Evolutionary conservation across 139 green algal genomes (phyloP), one percentile per base, ranked within the genome.

Genomic region (Edaphochlamys debaryana): DNA sequence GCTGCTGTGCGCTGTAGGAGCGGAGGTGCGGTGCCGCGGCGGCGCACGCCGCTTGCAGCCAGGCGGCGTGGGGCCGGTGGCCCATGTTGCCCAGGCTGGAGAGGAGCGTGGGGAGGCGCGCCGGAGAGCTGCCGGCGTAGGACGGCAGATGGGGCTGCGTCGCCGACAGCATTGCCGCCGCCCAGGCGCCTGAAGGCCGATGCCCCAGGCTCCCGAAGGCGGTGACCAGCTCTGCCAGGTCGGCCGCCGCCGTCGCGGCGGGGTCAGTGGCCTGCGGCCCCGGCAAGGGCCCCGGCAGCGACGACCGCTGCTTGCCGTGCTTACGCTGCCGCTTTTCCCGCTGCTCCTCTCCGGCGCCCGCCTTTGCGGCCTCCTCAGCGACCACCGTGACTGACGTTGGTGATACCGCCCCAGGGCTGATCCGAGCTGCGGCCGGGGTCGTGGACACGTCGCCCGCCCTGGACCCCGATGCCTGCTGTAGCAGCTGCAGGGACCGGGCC

Each of bases 151-250:
- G 36, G 7, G 32, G 50, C 45, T 45, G 60, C 29, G 60, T 84
- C 13, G 77, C 70, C 34, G 50, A 36, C 40, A 84, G 52, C 40
- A 69, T 82, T 41, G 63, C 71, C 4, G 34, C 60, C 8, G 64
- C 67, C 86, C 86, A 90, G 23, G 76, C 50, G 4, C 30, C 38
- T n/a, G 63, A 77, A 64, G 86, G 86, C 11, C 67, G 77, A 37
- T 78, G 36, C 7, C 41, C 58, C 41, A 90, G 76, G 41, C 63
- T 37, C 19, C 69, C 64, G n/a, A 90, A 75, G n/a, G 63, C 63
- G 0, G 32, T 19, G 8, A 74, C 17, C 45, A 74, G 42, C 29
- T n/a, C n/a, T 27, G 50, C 38, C 19, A 83, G 34, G 19, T 83
- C 63, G 6, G 41, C 19, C 5, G 60, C 62, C 15, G 17, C 29